Base-by-base conservation (phyloP, 2,329 filamentous ascomycete genomes). In the Macrophomina tecta region DNA sequence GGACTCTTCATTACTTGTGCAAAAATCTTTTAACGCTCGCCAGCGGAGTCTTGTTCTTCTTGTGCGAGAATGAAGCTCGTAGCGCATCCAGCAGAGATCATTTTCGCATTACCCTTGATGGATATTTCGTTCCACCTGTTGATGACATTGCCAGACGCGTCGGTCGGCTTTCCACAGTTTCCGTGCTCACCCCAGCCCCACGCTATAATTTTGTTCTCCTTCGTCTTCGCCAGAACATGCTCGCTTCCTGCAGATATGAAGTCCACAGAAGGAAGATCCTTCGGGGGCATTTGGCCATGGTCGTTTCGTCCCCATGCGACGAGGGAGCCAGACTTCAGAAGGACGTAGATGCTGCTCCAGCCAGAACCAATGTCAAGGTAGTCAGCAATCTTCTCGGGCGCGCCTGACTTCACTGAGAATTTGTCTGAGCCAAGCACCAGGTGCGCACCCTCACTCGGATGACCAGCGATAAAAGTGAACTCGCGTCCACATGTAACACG, bases 131-230 rank as follows among this genome's bases (percentile, higher is more conserved):
- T 93, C 83, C 86, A 92, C 68, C 83, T 83, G 9, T 86, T 90
- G 70, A 89, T 90, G 53, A 93, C 88, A 77, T 91, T 87, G 60
- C 87, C 88, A 69, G 85, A 81, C 18, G 84, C 81, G 69, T 88
- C 87, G 6, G 45, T 64, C 49, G 85, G 82, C 42, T 88, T 86
- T 3, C 95, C 95, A 77, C 95, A 99, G 76, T 99, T 99, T 1
- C 95, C 95, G 80, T 99, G 95, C 79, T 98, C 94, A 1, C 93
- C 94, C 95, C 95, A 99, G 23, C 95, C 95, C 93, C 94, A 98
- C 1, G 92, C 87, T 58, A 96, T 80, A 1, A 97, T 87, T 61
- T 89, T 86, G 1, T 87, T 87, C 23, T 85, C 82, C 9, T 80
- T 80, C 0, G 91, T 88, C 32, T 94, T 78, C 8, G 89, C 92